phyloP scores from a whole-genome alignment of 495 filamentous ascomycete genomes.

The Daldinia concentrica region DNA sequence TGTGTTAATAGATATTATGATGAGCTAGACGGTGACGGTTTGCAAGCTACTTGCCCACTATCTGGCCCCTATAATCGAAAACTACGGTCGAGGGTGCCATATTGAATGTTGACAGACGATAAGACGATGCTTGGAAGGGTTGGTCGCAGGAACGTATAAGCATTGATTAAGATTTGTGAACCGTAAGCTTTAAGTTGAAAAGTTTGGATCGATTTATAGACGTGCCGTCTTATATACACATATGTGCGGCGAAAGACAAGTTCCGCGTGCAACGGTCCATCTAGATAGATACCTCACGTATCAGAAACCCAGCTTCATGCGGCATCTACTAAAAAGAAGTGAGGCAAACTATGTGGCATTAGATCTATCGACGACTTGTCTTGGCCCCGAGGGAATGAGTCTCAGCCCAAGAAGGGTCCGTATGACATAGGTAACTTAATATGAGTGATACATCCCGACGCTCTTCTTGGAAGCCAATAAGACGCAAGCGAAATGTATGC shows the following conservation, averaged over 20 bases:
- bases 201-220: conserved; percentile 19
- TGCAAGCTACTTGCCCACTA: conserved; percentile 35
- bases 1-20: conserved; percentile 3
- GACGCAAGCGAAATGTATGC: conserved; percentile 9
- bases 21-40: not conserved
- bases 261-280: conserved; percentile 26
- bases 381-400: conserved; percentile 14
- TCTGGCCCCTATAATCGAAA: conserved; percentile 37
- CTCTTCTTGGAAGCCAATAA: conserved; percentile 14
- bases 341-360: conserved; percentile 27
- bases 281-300: conserved; percentile 13
- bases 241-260: conserved; percentile 5
- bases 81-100: conserved; percentile 12
- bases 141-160: conserved; percentile 27
- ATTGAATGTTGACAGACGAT: conserved; percentile 15
- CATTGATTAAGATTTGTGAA: conserved; percentile 28
- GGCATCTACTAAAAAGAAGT: conserved; percentile 25
- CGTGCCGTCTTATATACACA: conserved; percentile 34
- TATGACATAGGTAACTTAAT: conserved; percentile 4
- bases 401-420: conserved; percentile 24
- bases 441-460: conserved; percentile 27
- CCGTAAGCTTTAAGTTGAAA: conserved; percentile 21
- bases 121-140: not conserved
- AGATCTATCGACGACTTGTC: conserved; percentile 15
- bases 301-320: conserved; percentile 23